phyloP scores from a whole-genome alignment of 768 basidiomycete species.

The Russula ochroleuca region DNA sequence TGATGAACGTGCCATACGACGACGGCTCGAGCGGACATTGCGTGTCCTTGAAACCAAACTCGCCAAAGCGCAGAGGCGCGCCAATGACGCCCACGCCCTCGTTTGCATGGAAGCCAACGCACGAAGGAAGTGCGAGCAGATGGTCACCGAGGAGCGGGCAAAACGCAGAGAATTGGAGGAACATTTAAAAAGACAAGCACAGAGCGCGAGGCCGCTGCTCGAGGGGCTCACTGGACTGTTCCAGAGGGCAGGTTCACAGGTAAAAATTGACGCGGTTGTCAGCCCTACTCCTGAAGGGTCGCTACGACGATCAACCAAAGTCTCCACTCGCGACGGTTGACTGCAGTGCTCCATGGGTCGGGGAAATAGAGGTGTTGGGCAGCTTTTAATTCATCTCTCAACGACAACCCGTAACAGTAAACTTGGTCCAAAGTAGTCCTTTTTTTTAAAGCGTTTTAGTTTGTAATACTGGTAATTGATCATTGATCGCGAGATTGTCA shows the following conservation, averaged over 20 bases:
- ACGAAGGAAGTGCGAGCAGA: constrained; percentile 18
- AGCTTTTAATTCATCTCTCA: background rate
- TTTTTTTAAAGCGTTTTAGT: no score
- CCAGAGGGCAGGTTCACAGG: background rate
- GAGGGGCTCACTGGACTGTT: constrained; percentile 18
- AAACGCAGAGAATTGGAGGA: constrained; percentile 15
- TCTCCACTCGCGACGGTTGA: background rate
- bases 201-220: constrained; percentile 15
- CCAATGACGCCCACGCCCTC: constrained; percentile 10
- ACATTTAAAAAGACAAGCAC: constrained; percentile 8
- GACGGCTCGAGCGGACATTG: constrained; percentile 26
- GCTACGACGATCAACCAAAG: background rate
- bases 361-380: background rate
- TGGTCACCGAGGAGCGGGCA: constrained; percentile 13
- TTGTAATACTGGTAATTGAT: no score
- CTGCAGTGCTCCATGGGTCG: background rate
- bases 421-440: no score
- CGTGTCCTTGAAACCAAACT: constrained; percentile 22
- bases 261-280: background rate
- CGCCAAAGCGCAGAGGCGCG: constrained; percentile 11
- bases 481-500: no score
- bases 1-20: constrained; percentile 29
- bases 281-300: background rate
- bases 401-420: no score
- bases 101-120: constrained; percentile 10